A percentile compares a stretch with the other conserved stretches of the same genome.
phyloP scores from a whole-genome alignment of 192 early-diverging fungal genomes.

The Backusella luteola region DNA sequence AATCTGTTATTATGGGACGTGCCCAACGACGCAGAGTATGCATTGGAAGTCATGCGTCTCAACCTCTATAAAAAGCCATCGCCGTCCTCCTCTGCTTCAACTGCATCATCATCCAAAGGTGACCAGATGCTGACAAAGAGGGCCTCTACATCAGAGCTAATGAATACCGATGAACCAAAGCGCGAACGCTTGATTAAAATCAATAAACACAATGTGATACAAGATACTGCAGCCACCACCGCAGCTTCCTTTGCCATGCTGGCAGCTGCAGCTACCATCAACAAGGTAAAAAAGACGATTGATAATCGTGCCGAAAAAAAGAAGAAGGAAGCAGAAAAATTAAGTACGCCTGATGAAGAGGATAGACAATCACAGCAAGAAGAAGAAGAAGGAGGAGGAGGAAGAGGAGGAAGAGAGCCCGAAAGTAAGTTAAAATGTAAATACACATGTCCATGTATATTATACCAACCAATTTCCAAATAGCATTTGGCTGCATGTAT shows the following conservation, averaged over 20 bases:
- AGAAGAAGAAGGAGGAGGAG: too few species aligned
- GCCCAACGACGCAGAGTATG: slow-evolving; percentile 50
- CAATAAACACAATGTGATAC: not conserved
- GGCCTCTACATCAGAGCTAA: not conserved
- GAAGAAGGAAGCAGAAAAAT: not conserved
- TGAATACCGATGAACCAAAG: not conserved
- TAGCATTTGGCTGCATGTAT: slow-evolving; percentile 19
- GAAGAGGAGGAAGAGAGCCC: not conserved
- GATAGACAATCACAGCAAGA: not conserved
- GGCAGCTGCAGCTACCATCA: not conserved
- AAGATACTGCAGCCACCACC: not conserved
- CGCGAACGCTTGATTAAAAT: not conserved
- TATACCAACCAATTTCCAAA: too few species aligned
- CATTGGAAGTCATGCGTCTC: slow-evolving; percentile 41
- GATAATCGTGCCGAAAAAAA: not conserved
- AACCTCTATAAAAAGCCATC: slow-evolving; percentile 11
- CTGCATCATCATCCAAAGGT: not conserved
- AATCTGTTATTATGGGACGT: slow-evolving; percentile 52
- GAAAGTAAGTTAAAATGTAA: not conserved
- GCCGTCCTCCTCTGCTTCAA: not conserved
- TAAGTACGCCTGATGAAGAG: not conserved
- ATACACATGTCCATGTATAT: too few species aligned
- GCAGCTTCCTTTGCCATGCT: slow-evolving; percentile 8
- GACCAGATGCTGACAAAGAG: not conserved
- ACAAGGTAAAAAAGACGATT: slow-evolving; percentile 5